Evolutionary conservation across 768 basidiomycete species (phyloP).

Genomic region (Royoungia palumana): DNA sequence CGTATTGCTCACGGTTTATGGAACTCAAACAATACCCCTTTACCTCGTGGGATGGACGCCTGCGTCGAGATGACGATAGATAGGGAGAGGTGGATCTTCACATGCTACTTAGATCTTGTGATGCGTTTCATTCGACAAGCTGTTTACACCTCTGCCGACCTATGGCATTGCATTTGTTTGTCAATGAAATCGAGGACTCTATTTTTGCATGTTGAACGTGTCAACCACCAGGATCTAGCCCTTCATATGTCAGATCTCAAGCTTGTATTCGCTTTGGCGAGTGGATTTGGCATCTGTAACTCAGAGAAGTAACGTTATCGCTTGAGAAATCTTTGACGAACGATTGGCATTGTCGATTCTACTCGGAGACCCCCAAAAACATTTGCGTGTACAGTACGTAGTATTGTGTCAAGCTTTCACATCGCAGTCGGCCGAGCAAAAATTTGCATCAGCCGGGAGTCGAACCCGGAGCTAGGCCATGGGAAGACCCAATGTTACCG

Average conservation of each 20-base stretch:
- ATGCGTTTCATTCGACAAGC: constrained; percentile 13
- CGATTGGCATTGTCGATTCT: too few species aligned
- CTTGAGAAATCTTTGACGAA: too few species aligned
- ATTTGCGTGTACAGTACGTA: too few species aligned
- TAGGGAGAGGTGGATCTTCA: background rate
- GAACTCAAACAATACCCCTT: background rate
- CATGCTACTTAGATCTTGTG: constrained; percentile 10
- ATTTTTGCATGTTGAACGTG: too few species aligned
- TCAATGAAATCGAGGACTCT: background rate
- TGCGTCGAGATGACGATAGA: constrained; percentile 1
- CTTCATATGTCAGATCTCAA: too few species aligned
- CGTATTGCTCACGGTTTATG: background rate
- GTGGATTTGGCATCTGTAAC: too few species aligned
- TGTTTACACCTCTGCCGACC: constrained; percentile 1
- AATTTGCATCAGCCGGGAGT: constrained; percentile 51
- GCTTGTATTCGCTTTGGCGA: too few species aligned
- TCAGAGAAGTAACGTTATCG: too few species aligned
- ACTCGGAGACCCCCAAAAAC: too few species aligned
- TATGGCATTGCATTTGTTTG: constrained; percentile 2
- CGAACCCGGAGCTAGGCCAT: constrained; percentile 63
- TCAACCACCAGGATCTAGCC: background rate
- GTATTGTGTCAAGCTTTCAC: too few species aligned
- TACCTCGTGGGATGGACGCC: background rate
- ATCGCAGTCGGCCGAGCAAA: background rate
- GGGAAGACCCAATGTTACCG: constrained; percentile 90